Conservation (phyloP, 352 stramenopile genomes). For the Pythium brassicae region DNA sequence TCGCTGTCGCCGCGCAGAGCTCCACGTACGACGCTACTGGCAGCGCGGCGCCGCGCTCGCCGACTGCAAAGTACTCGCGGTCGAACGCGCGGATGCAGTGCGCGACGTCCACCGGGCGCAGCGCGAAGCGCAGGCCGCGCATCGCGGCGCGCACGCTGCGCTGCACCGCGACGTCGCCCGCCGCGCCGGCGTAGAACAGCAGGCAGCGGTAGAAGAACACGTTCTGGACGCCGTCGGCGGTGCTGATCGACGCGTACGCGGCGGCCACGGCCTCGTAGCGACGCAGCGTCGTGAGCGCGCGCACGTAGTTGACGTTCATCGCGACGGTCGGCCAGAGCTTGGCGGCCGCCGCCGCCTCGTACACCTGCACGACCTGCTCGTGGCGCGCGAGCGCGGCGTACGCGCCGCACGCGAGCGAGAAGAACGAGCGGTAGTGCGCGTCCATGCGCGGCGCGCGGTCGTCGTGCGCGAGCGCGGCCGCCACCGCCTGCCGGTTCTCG, state of each 20-base stretch:
- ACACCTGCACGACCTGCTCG: slow-evolving; percentile 7
- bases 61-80: background rate
- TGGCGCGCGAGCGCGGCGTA: slow-evolving; percentile 7
- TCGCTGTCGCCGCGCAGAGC: background rate
- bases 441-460: slow-evolving; percentile 9
- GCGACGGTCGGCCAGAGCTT: slow-evolving; percentile 12
- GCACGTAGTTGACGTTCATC: slow-evolving; percentile 18
- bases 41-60: background rate
- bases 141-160: slow-evolving; percentile 5
- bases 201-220: slow-evolving; percentile 15
- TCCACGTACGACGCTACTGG: background rate
- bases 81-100: slow-evolving; percentile 13
- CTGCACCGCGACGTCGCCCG: slow-evolving; percentile 1
- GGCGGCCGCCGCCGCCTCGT: slow-evolving; percentile 1
- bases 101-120: slow-evolving; percentile 8
- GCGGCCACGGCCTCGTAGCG: slow-evolving; percentile 1
- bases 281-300: slow-evolving; percentile 8
- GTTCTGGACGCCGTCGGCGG: slow-evolving; percentile 12
- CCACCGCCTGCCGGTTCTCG: slow-evolving; percentile 9
- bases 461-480: slow-evolving; percentile 5
- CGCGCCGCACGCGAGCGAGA: slow-evolving; percentile 12
- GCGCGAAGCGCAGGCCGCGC: slow-evolving; percentile 4
- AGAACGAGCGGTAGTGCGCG: slow-evolving; percentile 15
- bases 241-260: slow-evolving; percentile 4
- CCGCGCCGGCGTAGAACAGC: slow-evolving; percentile 7